These are phyloP conservation scores for Agapanthus africanus DNA, from an alignment of 106 monocot species.

Conservation along the genomic window DNA sequence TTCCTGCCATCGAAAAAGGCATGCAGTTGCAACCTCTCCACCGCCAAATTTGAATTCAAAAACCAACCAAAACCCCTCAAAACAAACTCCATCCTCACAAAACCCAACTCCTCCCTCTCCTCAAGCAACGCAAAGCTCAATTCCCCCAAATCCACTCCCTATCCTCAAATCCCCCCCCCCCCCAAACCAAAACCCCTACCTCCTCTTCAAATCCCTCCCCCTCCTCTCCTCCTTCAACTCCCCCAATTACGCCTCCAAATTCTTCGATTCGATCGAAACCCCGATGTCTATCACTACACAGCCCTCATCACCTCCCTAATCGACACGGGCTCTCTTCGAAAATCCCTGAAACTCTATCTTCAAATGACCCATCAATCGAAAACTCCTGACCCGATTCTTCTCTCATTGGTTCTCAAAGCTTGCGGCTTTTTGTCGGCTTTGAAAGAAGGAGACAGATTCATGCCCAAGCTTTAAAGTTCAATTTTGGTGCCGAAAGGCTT, in stretches of 20 bases:
- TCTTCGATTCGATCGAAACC: slow-evolving; percentile 31
- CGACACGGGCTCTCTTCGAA: not conserved
- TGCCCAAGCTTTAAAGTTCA: slow-evolving; percentile 31
- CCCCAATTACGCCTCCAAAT: slow-evolving; percentile 15
- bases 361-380: slow-evolving; percentile 22
- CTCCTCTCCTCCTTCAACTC: slow-evolving; percentile 20
- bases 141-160: slow-evolving; percentile 36
- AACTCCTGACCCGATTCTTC: slow-evolving; percentile 24
- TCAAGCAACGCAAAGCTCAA: slow-evolving; percentile 19
- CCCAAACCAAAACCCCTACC: slow-evolving; percentile 12
- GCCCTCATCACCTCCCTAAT: slow-evolving; percentile 23
- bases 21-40: slow-evolving; percentile 8
- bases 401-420: slow-evolving; percentile 40
- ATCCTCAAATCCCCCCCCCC: slow-evolving; percentile 27
- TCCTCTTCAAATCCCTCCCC: slow-evolving; percentile 44
- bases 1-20: no score
- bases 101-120: slow-evolving; percentile 15
- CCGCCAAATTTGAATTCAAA: slow-evolving; percentile 23
- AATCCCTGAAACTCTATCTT: slow-evolving; percentile 24
- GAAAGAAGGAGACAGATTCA: slow-evolving; percentile 32
- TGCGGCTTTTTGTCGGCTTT: slow-evolving; percentile 19
- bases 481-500: slow-evolving; percentile 14
- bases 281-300: slow-evolving; percentile 48
- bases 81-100: not conserved
- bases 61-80: not conserved